Evolutionary conservation across 2,329 filamentous ascomycete species (phyloP).

Genomic region (Didymella glomerata): DNA sequence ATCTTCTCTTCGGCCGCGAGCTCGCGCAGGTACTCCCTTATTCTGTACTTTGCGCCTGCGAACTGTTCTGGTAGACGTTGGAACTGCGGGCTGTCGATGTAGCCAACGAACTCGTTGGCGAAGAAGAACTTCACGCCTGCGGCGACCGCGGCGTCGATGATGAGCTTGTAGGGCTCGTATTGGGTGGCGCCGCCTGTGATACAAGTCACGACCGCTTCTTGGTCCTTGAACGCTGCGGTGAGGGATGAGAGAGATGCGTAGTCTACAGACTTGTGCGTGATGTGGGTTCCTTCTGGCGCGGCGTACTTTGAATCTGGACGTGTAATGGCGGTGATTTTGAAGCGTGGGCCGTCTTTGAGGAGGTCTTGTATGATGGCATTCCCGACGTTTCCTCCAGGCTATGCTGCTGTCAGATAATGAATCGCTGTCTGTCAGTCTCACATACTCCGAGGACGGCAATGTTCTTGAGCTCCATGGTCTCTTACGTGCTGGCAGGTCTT

Average conservation of each 20-base stretch:
- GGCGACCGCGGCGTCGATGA: constrained; percentile 47
- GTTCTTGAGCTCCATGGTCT: constrained; percentile 47
- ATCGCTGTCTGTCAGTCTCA: not conserved
- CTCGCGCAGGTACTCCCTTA: constrained; percentile 37
- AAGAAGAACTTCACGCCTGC: constrained; percentile 48
- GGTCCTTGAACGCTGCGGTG: constrained; percentile 57
- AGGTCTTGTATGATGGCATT: constrained; percentile 42
- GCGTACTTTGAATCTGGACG: constrained; percentile 36
- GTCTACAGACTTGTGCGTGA: constrained; percentile 35
- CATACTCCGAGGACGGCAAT: constrained; percentile 48
- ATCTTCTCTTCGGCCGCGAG: constrained; percentile 37
- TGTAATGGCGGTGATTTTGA: constrained; percentile 43
- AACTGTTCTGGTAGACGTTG: constrained; percentile 36
- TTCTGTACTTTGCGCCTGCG: constrained; percentile 40
- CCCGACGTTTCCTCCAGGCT: constrained; percentile 48
- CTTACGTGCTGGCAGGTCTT: not conserved
- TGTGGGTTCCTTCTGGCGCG: constrained; percentile 23
- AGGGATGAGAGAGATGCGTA: constrained; percentile 39
- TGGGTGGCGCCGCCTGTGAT: constrained; percentile 57
- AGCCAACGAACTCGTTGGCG: constrained; percentile 46
- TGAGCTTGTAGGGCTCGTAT: constrained; percentile 54
- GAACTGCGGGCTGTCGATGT: constrained; percentile 38
- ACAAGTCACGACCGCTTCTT: constrained; percentile 64
- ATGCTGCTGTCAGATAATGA: constrained; percentile 2
- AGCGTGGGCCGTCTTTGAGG: constrained; percentile 28